These are phyloP conservation scores for Aquilaria agallochum DNA, from an alignment of 441 rosid species.

Conservation along the genomic window DNA sequence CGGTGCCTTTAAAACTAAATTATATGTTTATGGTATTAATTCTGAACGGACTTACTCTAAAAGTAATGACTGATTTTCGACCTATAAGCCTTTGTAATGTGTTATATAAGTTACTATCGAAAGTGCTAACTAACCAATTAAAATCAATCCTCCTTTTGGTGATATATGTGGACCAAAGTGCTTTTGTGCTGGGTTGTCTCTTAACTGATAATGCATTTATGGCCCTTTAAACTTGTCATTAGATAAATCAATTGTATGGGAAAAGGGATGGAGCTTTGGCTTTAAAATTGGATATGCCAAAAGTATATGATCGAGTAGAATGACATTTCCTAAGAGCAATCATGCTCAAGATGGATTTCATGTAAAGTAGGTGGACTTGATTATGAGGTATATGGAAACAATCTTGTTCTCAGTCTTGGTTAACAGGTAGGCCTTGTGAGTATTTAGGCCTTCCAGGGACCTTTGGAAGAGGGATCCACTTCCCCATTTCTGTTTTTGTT, in stretches of 20 bases:
- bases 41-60: no score
- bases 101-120: not conserved
- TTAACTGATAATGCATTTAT: not conserved
- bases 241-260: not conserved
- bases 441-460: not conserved
- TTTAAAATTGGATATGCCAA: conserved; percentile 6
- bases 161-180: not conserved
- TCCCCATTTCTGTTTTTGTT: not conserved
- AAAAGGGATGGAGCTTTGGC: not conserved
- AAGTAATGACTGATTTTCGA: not conserved
- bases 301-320: not conserved
- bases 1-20: no score
- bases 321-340: not conserved
- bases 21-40: no score
- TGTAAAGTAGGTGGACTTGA: not conserved
- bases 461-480: conserved; percentile 4
- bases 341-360: not conserved
- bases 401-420: not conserved
- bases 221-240: not conserved
- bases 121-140: not conserved
- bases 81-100: not conserved
- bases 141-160: no score
- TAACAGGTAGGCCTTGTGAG: not conserved
- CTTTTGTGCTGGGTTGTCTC: not conserved
- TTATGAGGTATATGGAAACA: not conserved